Conservation (phyloP, 2,329 filamentous ascomycete genomes). For the Aspergillus vadensis region DNA sequence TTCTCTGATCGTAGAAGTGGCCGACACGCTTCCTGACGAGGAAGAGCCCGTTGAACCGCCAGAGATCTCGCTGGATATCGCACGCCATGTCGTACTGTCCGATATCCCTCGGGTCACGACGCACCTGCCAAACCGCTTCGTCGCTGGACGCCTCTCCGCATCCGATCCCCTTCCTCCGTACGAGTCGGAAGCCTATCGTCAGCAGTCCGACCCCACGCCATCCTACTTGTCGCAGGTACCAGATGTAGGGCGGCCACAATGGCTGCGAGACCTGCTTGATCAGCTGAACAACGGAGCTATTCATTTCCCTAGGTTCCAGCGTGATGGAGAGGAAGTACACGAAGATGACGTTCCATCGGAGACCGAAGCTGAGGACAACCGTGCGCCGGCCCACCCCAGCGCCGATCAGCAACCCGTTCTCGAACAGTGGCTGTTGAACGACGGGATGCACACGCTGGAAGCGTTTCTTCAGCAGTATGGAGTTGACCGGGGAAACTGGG, state of each 20-base stretch:
- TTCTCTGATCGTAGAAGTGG: conserved; percentile 68
- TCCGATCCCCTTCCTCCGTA: conserved; percentile 81
- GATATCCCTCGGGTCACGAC: conserved; percentile 72
- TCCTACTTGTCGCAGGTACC: conserved; percentile 35
- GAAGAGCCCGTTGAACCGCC: conserved; percentile 48
- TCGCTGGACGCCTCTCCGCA: conserved; percentile 67
- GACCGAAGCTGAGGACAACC: conserved; percentile 16
- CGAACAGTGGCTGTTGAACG: conserved; percentile 36
- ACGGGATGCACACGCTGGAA: conserved; percentile 38
- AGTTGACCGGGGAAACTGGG: conserved; percentile 47
- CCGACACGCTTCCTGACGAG: conserved; percentile 54
- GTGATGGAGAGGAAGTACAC: conserved; percentile 22
- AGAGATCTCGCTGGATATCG: conserved; percentile 59
- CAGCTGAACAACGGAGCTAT: conserved; percentile 38
- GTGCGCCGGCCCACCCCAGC: conserved; percentile 24
- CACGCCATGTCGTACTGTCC: conserved; percentile 76
- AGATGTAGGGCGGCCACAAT: conserved; percentile 36
- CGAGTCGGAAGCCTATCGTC: conserved; percentile 43
- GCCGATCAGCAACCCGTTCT: conserved; percentile 32
- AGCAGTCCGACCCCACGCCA: conserved; percentile 38
- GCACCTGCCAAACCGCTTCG: conserved; percentile 66
- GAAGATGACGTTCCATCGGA: conserved; percentile 15
- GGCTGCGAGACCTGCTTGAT: conserved; percentile 39
- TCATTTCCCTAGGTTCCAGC: conserved; percentile 28
- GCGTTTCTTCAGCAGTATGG: conserved; percentile 42